Evolutionary conservation across 306 rosid species (phyloP).

Genomic region (Abrus precatorius): DNA sequence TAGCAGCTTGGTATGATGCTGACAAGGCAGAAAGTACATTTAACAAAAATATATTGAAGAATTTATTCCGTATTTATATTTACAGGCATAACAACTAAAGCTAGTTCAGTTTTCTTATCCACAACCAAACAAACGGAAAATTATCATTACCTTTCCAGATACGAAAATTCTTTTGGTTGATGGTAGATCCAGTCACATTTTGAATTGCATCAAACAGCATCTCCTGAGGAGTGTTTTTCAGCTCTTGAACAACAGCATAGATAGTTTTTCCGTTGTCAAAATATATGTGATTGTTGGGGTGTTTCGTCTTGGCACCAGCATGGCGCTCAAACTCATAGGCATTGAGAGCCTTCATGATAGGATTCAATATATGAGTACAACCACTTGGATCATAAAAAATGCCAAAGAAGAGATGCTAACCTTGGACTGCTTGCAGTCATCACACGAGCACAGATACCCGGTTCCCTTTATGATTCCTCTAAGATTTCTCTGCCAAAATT

Average conservation of each 20-base stretch:
- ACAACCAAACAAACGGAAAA: slow-evolving; percentile 24
- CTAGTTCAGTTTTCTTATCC: slow-evolving; percentile 3
- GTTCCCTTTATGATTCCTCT: slow-evolving; percentile 85
- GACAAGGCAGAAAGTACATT: slow-evolving; percentile 25
- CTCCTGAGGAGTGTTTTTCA: slow-evolving; percentile 91
- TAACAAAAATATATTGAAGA: slow-evolving; percentile 25
- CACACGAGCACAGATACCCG: slow-evolving; percentile 90
- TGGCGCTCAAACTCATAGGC: slow-evolving; percentile 96
- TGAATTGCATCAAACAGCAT: slow-evolving; percentile 86
- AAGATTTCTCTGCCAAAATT: slow-evolving; percentile 73
- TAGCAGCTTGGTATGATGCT: slow-evolving; percentile 94
- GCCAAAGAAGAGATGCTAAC: slow-evolving; percentile 56
- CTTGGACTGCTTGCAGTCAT: slow-evolving; percentile 79
- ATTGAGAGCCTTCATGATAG: slow-evolving; percentile 77
- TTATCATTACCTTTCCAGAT: slow-evolving; percentile 77
- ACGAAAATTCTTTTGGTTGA: slow-evolving; percentile 86
- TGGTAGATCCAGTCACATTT: slow-evolving; percentile 79
- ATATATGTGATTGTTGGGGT: slow-evolving; percentile 94
- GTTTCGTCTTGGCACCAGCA: slow-evolving; percentile 96
- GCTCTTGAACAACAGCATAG: slow-evolving; percentile 94
- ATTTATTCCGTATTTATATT: background rate
- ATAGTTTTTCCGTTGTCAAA: slow-evolving; percentile 94
- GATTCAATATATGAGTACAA: slow-evolving; percentile 51
- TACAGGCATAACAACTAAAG: slow-evolving; percentile 11
- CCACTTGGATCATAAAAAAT: slow-evolving; percentile 36